Conservation (phyloP, 768 basidiomycete species). For the Pulveroboletus ravenelii region DNA sequence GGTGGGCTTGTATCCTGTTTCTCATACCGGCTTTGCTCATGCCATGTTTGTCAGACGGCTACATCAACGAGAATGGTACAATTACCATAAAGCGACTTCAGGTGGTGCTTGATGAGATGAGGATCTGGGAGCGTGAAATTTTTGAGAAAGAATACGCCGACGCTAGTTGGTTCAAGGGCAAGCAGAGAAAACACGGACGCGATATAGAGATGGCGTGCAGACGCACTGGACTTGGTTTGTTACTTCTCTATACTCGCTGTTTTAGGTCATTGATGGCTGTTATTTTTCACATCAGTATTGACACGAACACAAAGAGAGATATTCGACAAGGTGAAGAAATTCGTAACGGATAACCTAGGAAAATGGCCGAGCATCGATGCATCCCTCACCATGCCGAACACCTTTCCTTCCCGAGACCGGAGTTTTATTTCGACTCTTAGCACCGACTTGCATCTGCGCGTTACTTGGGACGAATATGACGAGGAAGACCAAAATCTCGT, state of each 20-base stretch:
- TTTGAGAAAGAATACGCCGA: conserved; percentile 93
- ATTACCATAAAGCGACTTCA: conserved; percentile 81
- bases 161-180: conserved; percentile 90
- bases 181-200: conserved; percentile 70
- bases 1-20: conserved; percentile 36
- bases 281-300: conserved; percentile 44
- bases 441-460: conserved; percentile 66
- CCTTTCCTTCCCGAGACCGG: conserved; percentile 75
- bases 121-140: conserved; percentile 79
- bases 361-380: conserved; percentile 27
- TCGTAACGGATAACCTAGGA: conserved; percentile 51
- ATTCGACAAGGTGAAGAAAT: conserved; percentile 73
- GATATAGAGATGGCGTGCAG: conserved; percentile 59
- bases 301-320: conserved; percentile 71
- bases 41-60: conserved; percentile 57
- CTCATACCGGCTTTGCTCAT: background rate
- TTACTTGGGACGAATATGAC: conserved; percentile 94
- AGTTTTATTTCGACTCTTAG: conserved; percentile 75
- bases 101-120: conserved; percentile 84
- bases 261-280: background rate
- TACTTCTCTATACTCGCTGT: background rate
- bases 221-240: conserved; percentile 61
- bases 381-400: conserved; percentile 67
- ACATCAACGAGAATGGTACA: conserved; percentile 84
- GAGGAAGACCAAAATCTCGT: conserved; percentile 76